Base-by-base conservation (phyloP, 2,329 filamentous ascomycete genomes). In the Fusarium sp. region DNA sequence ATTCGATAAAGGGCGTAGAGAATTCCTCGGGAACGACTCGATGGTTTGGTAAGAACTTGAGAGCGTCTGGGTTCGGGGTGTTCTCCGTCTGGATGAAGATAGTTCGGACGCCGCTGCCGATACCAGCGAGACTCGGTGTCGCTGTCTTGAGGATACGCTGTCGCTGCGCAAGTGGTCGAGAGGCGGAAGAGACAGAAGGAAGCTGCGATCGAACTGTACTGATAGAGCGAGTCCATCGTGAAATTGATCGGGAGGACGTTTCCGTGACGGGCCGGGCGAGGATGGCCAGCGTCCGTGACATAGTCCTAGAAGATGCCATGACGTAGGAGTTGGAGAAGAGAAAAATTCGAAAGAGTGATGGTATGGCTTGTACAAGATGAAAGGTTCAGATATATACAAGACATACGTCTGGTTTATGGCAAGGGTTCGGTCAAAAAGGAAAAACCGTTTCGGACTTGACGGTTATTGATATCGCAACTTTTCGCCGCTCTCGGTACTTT, bases 21-120 rank as follows among this genome's bases (percentile, higher is more conserved):
- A 97, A 84, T 53, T 83, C 84, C 70, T 91, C 85, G 23, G 96
- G 95, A 2, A 99, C 87, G 52, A 99, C 89, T 38, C 88, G 88
- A 80, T 93, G 90, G 81, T 97, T 97, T 3, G 96, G 96, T 38
- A 97, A 87, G 82, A 99, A 99, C 83, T 99, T 99, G 76, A 98
- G 86, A 34, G 94, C 94, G 83, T 98, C 94, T n/a, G 89, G 85
- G 81, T 99, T 99, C 28, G 96, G 96, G 2, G 96, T 99, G 70
- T 87, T 88, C 77, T 98, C 95, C 7, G 95, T 98, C 82, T 99
- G 96, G 77, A 99, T 99, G 84, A 98, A 99, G 80, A 99, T 97
- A 26, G 89, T 94, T 69, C 95, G 90, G 62, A 78, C 78, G 50
- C 82, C 81, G 55, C 75, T 75, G 31, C 78, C 74, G 51, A 75